phyloP scores from a whole-genome alignment of 495 filamentous ascomycete genomes.

The Daldinia bambusicola region DNA sequence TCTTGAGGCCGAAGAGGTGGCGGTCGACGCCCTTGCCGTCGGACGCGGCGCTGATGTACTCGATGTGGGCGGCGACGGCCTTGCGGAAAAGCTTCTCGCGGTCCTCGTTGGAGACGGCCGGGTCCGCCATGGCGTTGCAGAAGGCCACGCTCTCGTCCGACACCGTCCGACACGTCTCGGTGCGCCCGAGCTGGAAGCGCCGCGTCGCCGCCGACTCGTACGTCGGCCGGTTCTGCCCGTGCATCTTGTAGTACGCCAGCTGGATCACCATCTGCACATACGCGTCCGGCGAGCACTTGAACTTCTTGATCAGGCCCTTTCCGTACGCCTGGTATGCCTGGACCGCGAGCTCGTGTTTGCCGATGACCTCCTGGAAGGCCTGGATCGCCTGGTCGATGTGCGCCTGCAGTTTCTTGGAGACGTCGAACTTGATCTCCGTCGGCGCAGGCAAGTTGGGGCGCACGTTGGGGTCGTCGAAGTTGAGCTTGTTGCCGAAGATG shows the following conservation, averaged over 20 bases:
- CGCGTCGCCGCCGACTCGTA: conserved; percentile 97
- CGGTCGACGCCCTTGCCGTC: conserved; percentile 96
- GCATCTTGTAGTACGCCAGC: conserved; percentile 99
- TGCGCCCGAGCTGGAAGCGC: conserved; percentile 94
- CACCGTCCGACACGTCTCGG: conserved; percentile 93
- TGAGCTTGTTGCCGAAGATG: conserved; percentile 91
- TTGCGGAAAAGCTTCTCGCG: conserved; percentile 84
- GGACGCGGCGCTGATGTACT: conserved; percentile 87
- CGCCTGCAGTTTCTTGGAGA: conserved; percentile 74
- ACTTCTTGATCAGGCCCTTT: conserved; percentile 99
- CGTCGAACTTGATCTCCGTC: conserved; percentile 74
- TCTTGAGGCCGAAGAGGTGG: conserved; percentile 97
- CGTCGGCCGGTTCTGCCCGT: conserved; percentile 95
- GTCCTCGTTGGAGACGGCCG: conserved; percentile 66
- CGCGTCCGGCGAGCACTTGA: conserved; percentile 97
- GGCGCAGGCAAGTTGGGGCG: conserved; percentile 90
- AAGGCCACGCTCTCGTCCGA: conserved; percentile 93
- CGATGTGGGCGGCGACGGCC: conserved; percentile 82
- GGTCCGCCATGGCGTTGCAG: conserved; percentile 84
- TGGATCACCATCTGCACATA: conserved; percentile 99
- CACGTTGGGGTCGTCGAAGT: conserved; percentile 77
- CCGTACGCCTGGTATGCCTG: conserved; percentile 97
- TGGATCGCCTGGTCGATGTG: conserved; percentile 79
- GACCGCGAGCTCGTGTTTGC: conserved; percentile 88
- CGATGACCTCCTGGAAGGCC: conserved; percentile 83